Evolutionary conservation across 2,329 filamentous ascomycete genomes (phyloP), one percentile per base, ranked within the genome.

Genomic region (Verticillium dahliae): DNA sequence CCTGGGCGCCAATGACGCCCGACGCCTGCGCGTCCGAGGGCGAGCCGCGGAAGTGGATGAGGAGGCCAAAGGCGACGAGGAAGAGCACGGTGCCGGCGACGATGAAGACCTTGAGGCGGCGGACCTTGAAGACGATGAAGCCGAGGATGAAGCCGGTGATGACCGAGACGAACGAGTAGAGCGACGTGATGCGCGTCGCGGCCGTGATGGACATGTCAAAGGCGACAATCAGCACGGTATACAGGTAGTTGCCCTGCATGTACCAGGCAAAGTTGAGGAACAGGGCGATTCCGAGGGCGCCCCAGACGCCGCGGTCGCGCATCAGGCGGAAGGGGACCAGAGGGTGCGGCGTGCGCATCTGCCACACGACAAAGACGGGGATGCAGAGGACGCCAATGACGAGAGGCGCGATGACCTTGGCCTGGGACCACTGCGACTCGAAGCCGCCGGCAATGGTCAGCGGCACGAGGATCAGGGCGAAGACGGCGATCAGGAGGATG

Each of bases 241-340:
- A 89, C 2, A 90, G 78, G 70, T 83, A 89, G 68, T 88, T 83
- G 27, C 81, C 84, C 71, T 89, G 86, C 72, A 88, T 78, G 63
- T 81, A 81, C 85, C 85, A 89, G 18, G 81, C 72, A 67, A 82
- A 84, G 74, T 83, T 85, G 67, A 85, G 76, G 67, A 82, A 72
- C 56, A 78, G 63, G 9, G 80, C 85, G 54, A 90, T 86, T 3
- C 82, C 84, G 35, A 89, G 72, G 4, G 86, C 80, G 5, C 78
- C 85, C 84, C 86, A 89, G 33, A 89, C 80, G n/a, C 79, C 80
- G 27, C 87, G 84, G 68, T 89, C 85, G 71, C 82, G 85, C 67
- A 89, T 77, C 1, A 87, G 75, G 61, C 74, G 61, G 73, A 89
- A 88, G 4, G 86, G 86, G 1, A 88, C 73, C 65, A 89, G 80